Evolutionary conservation across 495 filamentous ascomycete species (phyloP), one percentile per base, ranked within the genome.

Genomic region (Parmelia sp.): DNA sequence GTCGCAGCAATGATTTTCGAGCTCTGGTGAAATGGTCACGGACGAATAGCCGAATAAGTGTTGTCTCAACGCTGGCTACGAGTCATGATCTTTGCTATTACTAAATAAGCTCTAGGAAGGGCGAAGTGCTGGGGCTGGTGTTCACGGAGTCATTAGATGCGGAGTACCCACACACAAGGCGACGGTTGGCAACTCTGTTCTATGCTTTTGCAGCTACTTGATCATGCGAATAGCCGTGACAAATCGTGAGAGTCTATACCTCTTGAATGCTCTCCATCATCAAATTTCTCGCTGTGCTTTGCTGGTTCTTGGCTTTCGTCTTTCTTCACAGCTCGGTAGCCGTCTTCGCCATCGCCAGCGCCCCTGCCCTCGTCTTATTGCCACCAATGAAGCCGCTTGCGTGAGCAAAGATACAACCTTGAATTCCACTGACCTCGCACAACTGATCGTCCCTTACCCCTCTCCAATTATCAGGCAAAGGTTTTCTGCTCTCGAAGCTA

Each of bases 301-400:
- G 23, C 23, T 57, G 21, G 35, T 25, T 15, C n/a, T 57, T 31
- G 3, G 39, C 36, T 7, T 35, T 42, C 21, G 23, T 15, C 17
- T 56, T 27, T 40, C 11, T 12, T 57, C 35, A 29, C 36, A 57
- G 40, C 37, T 57, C 51, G 11, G 86, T 74, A 12, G 90, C 87
- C 76, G 86, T 90, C 71, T 83, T 78, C 45, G 92, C 92, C 91
- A 97, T 93, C 57, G 85, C 84, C 71, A 90, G 79, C 33, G 86
- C 92, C n/a, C 94, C 95, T 58, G 95, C 91, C 71, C 86, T 91
- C 0, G 87, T 93, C 79, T 87, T 86, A 73, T 96, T 95, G 4
- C 94, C 94, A 23, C 95, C 94, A 74, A 97, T 96, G 74, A 98
- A 98, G 7, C 94, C 95, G 60, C 86, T 88, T 11, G 94, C 92